Percentiles rank a stretch among this genome's conserved stretches.
These are phyloP conservation scores for Hylodesmum podocarpum DNA, from an alignment of 306 rosid genomes.

Conservation along the genomic window DNA sequence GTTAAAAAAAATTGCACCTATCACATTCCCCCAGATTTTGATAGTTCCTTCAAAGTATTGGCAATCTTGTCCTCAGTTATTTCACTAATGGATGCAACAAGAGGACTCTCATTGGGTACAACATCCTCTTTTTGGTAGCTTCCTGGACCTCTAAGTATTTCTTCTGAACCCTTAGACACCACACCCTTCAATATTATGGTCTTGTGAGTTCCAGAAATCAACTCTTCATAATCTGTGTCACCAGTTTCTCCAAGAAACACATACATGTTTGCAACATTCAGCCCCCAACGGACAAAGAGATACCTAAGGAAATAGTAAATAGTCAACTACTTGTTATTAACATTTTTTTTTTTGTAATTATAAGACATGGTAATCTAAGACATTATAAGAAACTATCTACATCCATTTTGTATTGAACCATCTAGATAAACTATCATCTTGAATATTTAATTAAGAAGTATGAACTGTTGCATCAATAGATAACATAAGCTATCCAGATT, in stretches of 20 bases:
- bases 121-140: slow-evolving; percentile 70
- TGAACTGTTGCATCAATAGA: not conserved
- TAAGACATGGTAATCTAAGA: not conserved
- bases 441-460: not conserved
- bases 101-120: slow-evolving; percentile 70
- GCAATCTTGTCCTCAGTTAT: slow-evolving; percentile 33
- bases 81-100: slow-evolving; percentile 36
- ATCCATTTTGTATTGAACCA: not conserved
- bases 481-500: not conserved
- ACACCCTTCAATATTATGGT: slow-evolving; percentile 71
- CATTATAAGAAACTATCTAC: not conserved
- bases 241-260: slow-evolving; percentile 82
- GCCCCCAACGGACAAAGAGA: slow-evolving; percentile 85
- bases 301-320: slow-evolving; percentile 46
- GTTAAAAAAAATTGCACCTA: not conserved
- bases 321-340: not conserved
- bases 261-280: slow-evolving; percentile 82
- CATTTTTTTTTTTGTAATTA: not conserved
- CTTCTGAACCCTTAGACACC: slow-evolving; percentile 54
- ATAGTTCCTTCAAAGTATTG: slow-evolving; percentile 36
- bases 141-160: slow-evolving; percentile 60
- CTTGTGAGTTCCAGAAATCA: slow-evolving; percentile 90
- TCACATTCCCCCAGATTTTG: slow-evolving; percentile 32
- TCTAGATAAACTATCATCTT: not conserved
- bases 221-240: slow-evolving; percentile 81